Conservation (phyloP, 1,284 basidiomycete species). For the Meripilus lineatus region DNA sequence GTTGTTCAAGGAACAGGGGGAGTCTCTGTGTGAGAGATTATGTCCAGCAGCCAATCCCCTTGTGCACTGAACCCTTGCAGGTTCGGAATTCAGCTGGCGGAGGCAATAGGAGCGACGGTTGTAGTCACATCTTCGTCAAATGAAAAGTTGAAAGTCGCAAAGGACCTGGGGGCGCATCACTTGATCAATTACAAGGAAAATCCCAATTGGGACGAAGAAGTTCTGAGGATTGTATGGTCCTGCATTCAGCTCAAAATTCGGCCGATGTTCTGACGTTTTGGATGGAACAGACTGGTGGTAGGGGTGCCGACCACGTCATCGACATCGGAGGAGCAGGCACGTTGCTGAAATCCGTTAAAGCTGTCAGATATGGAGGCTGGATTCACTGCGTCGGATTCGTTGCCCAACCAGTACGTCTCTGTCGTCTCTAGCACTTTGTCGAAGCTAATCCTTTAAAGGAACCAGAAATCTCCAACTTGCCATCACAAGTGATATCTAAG, state of each 20-base stretch:
- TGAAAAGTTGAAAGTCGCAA: slow-evolving; percentile 30
- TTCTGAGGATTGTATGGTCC: slow-evolving; percentile 14
- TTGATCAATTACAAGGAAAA: slow-evolving; percentile 31
- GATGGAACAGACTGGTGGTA: slow-evolving; percentile 23
- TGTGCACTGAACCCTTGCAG: neutral
- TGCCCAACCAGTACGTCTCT: slow-evolving; percentile 15
- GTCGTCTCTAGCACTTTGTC: neutral
- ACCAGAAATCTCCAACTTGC: too few species aligned
- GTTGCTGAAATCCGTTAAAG: slow-evolving; percentile 29
- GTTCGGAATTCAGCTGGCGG: slow-evolving; percentile 32
- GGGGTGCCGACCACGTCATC: slow-evolving; percentile 37
- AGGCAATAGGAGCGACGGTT: slow-evolving; percentile 31
- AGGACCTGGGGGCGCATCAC: slow-evolving; percentile 26
- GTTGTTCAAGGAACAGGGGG: slow-evolving; percentile 35
- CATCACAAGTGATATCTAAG: neutral
- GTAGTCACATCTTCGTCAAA: slow-evolving; percentile 34
- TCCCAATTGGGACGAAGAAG: slow-evolving; percentile 35
- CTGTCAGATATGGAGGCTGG: slow-evolving; percentile 30
- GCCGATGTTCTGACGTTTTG: neutral
- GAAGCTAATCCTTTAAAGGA: too few species aligned
- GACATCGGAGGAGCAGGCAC: slow-evolving; percentile 38
- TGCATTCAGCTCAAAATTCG: neutral
- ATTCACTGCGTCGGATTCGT: slow-evolving; percentile 36
- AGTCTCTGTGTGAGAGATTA: slow-evolving; percentile 24
- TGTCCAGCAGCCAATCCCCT: neutral